Evolutionary conservation across 1,284 basidiomycete species (phyloP).

Genomic region (Trichosporon sp.): DNA sequence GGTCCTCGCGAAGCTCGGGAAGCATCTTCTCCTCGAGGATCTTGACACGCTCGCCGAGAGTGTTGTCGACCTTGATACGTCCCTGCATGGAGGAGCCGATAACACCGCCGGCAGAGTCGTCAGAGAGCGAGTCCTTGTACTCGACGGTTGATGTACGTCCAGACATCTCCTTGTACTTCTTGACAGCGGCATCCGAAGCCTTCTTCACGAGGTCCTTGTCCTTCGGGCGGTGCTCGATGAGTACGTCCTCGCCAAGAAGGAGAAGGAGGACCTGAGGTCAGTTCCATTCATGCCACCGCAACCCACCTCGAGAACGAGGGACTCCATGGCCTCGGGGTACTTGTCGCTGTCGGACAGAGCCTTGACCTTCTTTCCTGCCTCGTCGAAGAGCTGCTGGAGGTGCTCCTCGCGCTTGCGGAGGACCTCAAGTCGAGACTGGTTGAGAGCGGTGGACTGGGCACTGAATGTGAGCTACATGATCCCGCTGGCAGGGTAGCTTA

Average conservation of each 20-base stretch:
- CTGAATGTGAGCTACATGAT: conserved; percentile 58
- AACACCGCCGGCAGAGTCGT: conserved; percentile 82
- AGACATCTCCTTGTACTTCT: conserved; percentile 60
- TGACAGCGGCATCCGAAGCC: conserved; percentile 40
- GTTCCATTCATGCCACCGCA: background rate
- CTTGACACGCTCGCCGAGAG: conserved; percentile 81
- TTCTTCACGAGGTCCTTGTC: conserved; percentile 49
- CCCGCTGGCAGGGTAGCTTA: conserved; percentile 56
- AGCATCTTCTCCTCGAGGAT: conserved; percentile 92
- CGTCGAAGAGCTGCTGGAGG: conserved; percentile 82
- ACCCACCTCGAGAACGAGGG: conserved; percentile 75
- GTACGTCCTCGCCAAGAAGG: conserved; percentile 70
- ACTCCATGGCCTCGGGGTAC: conserved; percentile 77
- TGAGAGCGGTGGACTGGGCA: conserved; percentile 92
- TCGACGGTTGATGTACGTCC: conserved; percentile 68
- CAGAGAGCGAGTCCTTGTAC: conserved; percentile 68
- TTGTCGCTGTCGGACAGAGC: conserved; percentile 70
- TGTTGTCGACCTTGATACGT: conserved; percentile 87
- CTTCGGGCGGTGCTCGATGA: conserved; percentile 50
- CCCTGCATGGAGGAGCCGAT: conserved; percentile 70
- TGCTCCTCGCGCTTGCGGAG: conserved; percentile 91
- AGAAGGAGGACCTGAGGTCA: conserved; percentile 60
- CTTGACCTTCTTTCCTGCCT: conserved; percentile 68
- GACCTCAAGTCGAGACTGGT: conserved; percentile 89
- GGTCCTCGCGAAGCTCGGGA: conserved; percentile 79